phyloP scores from a whole-genome alignment of 257 asterid genomes.

The Thymus mandschuricus region DNA sequence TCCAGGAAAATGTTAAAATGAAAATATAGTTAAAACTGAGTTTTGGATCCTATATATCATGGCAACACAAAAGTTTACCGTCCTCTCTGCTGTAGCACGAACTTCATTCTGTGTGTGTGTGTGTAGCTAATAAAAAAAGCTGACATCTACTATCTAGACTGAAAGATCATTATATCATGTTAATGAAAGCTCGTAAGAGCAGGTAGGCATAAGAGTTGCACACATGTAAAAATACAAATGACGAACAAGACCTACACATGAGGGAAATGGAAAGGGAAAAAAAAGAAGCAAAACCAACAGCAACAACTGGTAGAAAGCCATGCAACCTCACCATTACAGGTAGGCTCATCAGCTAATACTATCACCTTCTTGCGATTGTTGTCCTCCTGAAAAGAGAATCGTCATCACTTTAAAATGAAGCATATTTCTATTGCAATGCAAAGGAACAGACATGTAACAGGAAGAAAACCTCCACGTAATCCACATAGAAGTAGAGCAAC shows the following conservation, averaged over 20 bases:
- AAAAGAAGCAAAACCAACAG: not conserved
- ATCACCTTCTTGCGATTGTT: slow-evolving; percentile 29
- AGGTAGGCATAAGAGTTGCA: slow-evolving; percentile 13
- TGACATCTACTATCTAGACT: slow-evolving; percentile 17
- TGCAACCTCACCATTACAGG: slow-evolving; percentile 37
- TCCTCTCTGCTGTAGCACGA: slow-evolving; percentile 12
- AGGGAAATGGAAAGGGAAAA: not conserved
- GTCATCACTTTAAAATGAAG: slow-evolving; percentile 20
- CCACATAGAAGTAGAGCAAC: slow-evolving; percentile 11
- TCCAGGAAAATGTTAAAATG: not conserved
- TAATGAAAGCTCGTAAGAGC: not conserved
- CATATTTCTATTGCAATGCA: slow-evolving; percentile 15
- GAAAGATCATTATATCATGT: slow-evolving; percentile 5
- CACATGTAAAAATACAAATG: slow-evolving; percentile 12
- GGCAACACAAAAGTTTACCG: slow-evolving; percentile 6
- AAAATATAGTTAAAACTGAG: not conserved
- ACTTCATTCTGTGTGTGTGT: not conserved
- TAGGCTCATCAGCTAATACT: slow-evolving; percentile 21
- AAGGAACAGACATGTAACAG: slow-evolving; percentile 15
- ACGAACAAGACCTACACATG: slow-evolving; percentile 11
- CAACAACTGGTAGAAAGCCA: not conserved
- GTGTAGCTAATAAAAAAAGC: not conserved
- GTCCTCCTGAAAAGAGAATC: slow-evolving; percentile 39
- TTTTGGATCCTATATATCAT: not conserved
- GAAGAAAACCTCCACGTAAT: slow-evolving; percentile 6